phyloP scores from a whole-genome alignment of 768 basidiomycete genomes.

The Boletus patriciae region DNA sequence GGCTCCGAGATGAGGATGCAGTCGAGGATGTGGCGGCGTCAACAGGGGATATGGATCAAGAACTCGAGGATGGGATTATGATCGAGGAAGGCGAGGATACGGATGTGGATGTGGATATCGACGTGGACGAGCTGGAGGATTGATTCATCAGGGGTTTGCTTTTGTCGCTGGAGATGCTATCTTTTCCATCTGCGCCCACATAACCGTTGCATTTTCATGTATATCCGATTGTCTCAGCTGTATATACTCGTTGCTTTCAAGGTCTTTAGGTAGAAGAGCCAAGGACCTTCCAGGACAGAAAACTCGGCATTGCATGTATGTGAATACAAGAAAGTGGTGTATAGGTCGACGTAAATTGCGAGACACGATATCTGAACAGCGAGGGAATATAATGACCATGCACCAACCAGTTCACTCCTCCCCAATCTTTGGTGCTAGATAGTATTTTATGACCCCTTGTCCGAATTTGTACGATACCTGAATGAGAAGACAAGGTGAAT shows the following conservation, averaged over 20 bases:
- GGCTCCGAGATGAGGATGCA: constrained; percentile 32
- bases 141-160: constrained; percentile 3
- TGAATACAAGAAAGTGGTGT: constrained; percentile 17
- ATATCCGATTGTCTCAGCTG: constrained; percentile 9
- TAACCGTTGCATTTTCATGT: constrained; percentile 1
- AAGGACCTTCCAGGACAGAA: not conserved
- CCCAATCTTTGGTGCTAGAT: constrained; percentile 93
- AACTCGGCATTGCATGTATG: not conserved
- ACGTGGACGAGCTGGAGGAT: constrained; percentile 15
- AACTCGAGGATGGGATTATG: not conserved
- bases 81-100: constrained; percentile 10
- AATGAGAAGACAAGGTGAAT: not conserved
- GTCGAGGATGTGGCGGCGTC: not conserved
- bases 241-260: constrained; percentile 17
- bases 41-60: not conserved
- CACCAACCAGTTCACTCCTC: constrained; percentile 54
- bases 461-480: constrained; percentile 89
- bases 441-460: constrained; percentile 88
- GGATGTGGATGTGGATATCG: constrained; percentile 7
- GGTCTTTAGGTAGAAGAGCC: not conserved
- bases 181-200: constrained; percentile 1
- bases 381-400: constrained; percentile 6
- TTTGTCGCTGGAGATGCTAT: constrained; percentile 16
- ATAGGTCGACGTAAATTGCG: constrained; percentile 11
- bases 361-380: constrained; percentile 11